Evolutionary conservation across 73 alveolate genomes (phyloP).

Genomic region (Tetrahymena elliotti): DNA sequence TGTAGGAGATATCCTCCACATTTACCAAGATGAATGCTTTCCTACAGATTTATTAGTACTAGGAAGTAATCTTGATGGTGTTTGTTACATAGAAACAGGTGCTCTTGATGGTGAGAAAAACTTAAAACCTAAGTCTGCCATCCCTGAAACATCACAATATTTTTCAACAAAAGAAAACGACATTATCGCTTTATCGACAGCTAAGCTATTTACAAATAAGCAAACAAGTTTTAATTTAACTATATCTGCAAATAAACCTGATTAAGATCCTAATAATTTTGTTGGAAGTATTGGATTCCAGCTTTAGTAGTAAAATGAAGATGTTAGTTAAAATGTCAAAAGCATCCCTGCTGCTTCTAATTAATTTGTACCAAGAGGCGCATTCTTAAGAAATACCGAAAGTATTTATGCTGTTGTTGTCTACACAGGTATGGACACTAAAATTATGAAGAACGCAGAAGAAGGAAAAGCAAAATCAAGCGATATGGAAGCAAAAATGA

Average conservation of each 20-base stretch:
- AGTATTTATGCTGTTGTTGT: constrained; percentile 81
- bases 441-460: constrained; percentile 92
- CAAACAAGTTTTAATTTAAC: not conserved
- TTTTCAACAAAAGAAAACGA: not conserved
- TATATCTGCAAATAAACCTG: not conserved
- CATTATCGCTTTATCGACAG: not conserved
- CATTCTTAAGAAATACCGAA: constrained; percentile 83
- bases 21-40: constrained; percentile 83
- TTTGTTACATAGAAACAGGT: constrained; percentile 62
- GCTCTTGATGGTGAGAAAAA: constrained; percentile 81
- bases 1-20: constrained; percentile 84
- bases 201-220: not conserved
- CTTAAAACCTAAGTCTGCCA: constrained; percentile 64
- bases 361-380: constrained; percentile 85
- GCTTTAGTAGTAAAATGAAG: not conserved
- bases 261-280: not conserved
- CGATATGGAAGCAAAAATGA: constrained; percentile 45
- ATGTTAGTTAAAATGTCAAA: not conserved
- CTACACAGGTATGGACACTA: constrained; percentile 92
- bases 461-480: constrained; percentile 83
- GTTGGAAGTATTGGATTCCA: not conserved
- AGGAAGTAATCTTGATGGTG: constrained; percentile 66
- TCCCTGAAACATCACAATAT: not conserved
- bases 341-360: not conserved
- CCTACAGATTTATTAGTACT: constrained; percentile 96